Conservation (phyloP, 805 yeast genomes). For the Kazachstania africana region DNA sequence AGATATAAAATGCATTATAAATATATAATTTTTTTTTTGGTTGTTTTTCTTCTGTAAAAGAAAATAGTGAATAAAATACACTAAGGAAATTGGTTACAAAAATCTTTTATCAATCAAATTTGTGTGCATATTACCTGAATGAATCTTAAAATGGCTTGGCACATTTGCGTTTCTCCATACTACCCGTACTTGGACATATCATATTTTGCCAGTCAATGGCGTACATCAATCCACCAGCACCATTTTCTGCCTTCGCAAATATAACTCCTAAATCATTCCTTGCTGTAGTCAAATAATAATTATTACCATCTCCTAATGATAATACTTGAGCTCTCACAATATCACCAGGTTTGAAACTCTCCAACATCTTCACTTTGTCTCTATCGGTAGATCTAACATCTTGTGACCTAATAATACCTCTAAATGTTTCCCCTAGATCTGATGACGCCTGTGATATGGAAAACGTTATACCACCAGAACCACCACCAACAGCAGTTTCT, state of each 20-base stretch:
- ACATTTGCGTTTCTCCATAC: conserved; percentile 70
- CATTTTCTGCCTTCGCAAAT: conserved; percentile 58
- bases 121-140: no score
- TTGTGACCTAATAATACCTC: conserved; percentile 74
- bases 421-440: conserved; percentile 80
- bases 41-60: no score
- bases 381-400: conserved; percentile 87
- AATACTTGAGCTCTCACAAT: conserved; percentile 70
- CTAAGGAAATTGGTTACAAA: no score
- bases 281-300: conserved; percentile 83
- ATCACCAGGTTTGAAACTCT: conserved; percentile 85
- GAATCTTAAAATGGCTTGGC: conserved; percentile 79
- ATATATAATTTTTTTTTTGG: no score
- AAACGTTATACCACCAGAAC: conserved; percentile 38
- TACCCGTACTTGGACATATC: conserved; percentile 69
- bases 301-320: conserved; percentile 87
- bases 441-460: conserved; percentile 37
- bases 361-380: conserved; percentile 69
- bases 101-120: no score
- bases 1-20: no score
- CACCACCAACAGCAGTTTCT: conserved; percentile 36
- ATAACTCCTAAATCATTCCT: conserved; percentile 88
- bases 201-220: conserved; percentile 95
- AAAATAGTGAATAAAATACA: no score
- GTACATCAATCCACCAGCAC: conserved; percentile 67